phyloP scores from a whole-genome alignment of 73 alveolate species.

The Paramecium biaurelia region DNA sequence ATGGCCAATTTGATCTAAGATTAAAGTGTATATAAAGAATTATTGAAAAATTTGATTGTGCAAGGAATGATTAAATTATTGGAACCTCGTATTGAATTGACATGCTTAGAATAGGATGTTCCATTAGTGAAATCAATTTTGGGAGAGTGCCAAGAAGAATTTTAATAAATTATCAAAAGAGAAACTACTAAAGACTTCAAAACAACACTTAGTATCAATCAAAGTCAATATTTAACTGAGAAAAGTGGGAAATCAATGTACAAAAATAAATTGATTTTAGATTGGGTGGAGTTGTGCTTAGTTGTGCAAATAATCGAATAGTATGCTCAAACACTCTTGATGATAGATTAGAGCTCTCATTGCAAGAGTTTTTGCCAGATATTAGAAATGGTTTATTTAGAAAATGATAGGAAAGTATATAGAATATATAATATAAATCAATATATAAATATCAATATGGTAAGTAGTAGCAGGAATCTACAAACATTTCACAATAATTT shows the following conservation, averaged over 20 bases:
- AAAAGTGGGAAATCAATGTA: slow-evolving; percentile 20
- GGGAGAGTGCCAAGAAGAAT: slow-evolving; percentile 68
- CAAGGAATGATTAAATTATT: slow-evolving; percentile 78
- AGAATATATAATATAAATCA: not conserved
- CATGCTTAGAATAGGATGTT: slow-evolving; percentile 72
- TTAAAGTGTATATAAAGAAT: slow-evolving; percentile 72
- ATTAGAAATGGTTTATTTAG: slow-evolving; percentile 68
- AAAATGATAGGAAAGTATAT: not conserved
- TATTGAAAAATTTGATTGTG: slow-evolving; percentile 76
- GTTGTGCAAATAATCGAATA: slow-evolving; percentile 72
- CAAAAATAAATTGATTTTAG: slow-evolving; percentile 47
- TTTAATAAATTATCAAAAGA: slow-evolving; percentile 69
- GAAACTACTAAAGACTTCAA: slow-evolving; percentile 63
- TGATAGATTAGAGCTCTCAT: slow-evolving; percentile 74
- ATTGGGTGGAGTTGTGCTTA: slow-evolving; percentile 78
- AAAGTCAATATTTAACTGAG: slow-evolving; percentile 59
- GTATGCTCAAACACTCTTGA: slow-evolving; percentile 79
- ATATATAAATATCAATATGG: slow-evolving; percentile 3
- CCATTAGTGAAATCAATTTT: slow-evolving; percentile 60
- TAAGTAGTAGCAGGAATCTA: not conserved
- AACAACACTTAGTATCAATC: slow-evolving; percentile 64
- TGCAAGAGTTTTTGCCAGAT: slow-evolving; percentile 76
- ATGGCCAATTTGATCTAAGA: slow-evolving; percentile 57
- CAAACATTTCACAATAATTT: slow-evolving; percentile 35
- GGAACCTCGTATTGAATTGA: slow-evolving; percentile 75